A percentile compares a stretch with the other conserved stretches of the same genome.
Evolutionary conservation across 805 yeast genomes (phyloP).

Genomic region (Teunomyces stri): DNA sequence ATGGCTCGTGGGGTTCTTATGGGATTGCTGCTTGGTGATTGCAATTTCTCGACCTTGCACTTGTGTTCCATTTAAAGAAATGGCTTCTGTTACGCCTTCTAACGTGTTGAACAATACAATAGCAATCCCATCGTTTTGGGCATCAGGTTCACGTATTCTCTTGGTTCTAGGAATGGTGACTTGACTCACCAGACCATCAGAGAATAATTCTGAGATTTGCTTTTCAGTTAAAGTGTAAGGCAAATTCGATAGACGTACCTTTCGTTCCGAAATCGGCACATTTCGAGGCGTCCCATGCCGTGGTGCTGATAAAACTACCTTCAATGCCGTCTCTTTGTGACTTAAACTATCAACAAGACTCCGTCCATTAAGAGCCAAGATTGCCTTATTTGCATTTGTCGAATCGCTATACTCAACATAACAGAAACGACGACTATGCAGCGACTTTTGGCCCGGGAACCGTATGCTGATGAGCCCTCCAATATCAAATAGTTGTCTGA

Average conservation of each 20-base stretch:
- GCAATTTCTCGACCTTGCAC: constrained; percentile 48
- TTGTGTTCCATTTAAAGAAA: constrained; percentile 37
- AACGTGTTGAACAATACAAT: constrained; percentile 50
- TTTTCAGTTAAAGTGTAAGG: constrained; percentile 44
- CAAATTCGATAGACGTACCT: constrained; percentile 53
- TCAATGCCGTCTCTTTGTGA: constrained; percentile 33
- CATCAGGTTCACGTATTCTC: constrained; percentile 27
- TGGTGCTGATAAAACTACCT: constrained; percentile 66
- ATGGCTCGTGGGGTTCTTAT: background rate
- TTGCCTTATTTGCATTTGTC: constrained; percentile 46
- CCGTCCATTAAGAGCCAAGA: constrained; percentile 38
- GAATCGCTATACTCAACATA: constrained; percentile 56
- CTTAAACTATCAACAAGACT: constrained; percentile 26
- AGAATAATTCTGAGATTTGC: constrained; percentile 41
- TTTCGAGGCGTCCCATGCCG: constrained; percentile 9
- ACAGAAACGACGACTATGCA: constrained; percentile 64
- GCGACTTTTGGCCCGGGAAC: constrained; percentile 59
- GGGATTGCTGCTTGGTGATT: constrained; percentile 30
- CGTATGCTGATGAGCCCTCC: constrained; percentile 52
- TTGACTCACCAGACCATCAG: constrained; percentile 51
- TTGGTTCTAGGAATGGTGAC: constrained; percentile 43
- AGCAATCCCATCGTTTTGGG: constrained; percentile 60
- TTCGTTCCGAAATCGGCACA: constrained; percentile 51
- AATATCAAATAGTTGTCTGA: constrained; percentile 41
- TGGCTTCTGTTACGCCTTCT: constrained; percentile 48